Conservation (phyloP, 768 basidiomycete genomes). For the Tylopilus felleus region DNA sequence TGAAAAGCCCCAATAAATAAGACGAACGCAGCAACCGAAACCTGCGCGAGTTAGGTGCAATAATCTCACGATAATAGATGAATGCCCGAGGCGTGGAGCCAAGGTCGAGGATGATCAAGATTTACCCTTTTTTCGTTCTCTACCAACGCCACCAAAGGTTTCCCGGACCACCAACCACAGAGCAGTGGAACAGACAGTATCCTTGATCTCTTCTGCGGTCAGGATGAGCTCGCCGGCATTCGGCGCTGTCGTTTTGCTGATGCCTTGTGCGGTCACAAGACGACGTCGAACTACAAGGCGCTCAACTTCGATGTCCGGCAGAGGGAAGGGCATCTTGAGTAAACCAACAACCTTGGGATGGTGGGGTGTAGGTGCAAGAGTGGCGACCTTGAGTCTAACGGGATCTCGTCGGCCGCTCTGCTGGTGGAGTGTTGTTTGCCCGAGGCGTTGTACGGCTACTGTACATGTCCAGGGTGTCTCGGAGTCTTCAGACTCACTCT, state of each 20-base stretch:
- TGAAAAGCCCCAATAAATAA: slow-evolving; percentile 17
- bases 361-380: slow-evolving; percentile 88
- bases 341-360: slow-evolving; percentile 93
- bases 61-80: slow-evolving; percentile 17
- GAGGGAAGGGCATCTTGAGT: slow-evolving; percentile 86
- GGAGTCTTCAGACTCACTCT: slow-evolving; percentile 93
- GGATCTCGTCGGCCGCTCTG: slow-evolving; percentile 8
- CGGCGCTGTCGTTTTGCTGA: slow-evolving; percentile 23
- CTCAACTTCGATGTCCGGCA: slow-evolving; percentile 79
- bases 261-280: slow-evolving; percentile 31
- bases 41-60: slow-evolving; percentile 5
- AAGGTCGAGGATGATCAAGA: slow-evolving; percentile 36
- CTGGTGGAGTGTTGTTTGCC: slow-evolving; percentile 9
- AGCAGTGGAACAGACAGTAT: slow-evolving; percentile 81
- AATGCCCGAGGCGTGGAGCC: background rate
- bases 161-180: slow-evolving; percentile 92
- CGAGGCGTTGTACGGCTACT: slow-evolving; percentile 57
- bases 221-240: slow-evolving; percentile 45
- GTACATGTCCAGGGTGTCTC: slow-evolving; percentile 96
- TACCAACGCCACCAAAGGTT: slow-evolving; percentile 87
- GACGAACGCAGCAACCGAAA: slow-evolving; percentile 8
- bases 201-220: slow-evolving; percentile 91
- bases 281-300: slow-evolving; percentile 51
- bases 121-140: slow-evolving; percentile 72
- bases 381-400: slow-evolving; percentile 65